phyloP scores from a whole-genome alignment of 441 rosid genomes.

The Gossypium aridum region DNA sequence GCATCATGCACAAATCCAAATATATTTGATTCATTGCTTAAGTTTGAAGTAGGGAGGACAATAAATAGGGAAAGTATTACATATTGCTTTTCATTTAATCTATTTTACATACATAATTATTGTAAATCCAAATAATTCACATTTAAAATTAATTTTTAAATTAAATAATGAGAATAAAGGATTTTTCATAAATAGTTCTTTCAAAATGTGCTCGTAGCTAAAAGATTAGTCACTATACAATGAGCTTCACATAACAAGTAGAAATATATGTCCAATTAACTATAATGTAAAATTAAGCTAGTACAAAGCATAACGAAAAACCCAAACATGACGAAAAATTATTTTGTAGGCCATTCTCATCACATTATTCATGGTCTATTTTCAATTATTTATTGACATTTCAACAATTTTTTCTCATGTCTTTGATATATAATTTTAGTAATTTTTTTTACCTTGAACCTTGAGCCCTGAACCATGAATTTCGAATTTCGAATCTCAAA shows the following conservation, averaged over 20 bases:
- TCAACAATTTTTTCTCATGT: fast-evolving
- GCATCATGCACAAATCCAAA: not conserved
- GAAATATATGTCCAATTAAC: no score
- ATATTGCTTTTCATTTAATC: not conserved
- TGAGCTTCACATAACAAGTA: no score
- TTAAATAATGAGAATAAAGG: not conserved
- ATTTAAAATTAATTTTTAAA: not conserved
- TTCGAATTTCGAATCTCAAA: fast-evolving
- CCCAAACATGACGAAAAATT: no score
- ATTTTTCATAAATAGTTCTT: no score
- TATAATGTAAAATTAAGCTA: no score
- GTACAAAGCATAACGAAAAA: no score
- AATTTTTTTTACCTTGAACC: no score
- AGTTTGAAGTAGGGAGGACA: not conserved
- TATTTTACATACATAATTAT: not conserved
- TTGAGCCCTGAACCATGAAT: no score
- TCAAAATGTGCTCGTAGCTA: fast-evolving
- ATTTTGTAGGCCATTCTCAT: no score
- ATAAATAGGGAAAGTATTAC: not conserved
- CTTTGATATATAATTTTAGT: no score
- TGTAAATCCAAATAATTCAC: not conserved
- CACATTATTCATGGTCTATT: fast-evolving
- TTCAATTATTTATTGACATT: no score
- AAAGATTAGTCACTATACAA: fast-evolving
- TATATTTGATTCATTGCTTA: not conserved